phyloP scores from a whole-genome alignment of 176 grass and related monocot species.

The Eleusine indica region DNA sequence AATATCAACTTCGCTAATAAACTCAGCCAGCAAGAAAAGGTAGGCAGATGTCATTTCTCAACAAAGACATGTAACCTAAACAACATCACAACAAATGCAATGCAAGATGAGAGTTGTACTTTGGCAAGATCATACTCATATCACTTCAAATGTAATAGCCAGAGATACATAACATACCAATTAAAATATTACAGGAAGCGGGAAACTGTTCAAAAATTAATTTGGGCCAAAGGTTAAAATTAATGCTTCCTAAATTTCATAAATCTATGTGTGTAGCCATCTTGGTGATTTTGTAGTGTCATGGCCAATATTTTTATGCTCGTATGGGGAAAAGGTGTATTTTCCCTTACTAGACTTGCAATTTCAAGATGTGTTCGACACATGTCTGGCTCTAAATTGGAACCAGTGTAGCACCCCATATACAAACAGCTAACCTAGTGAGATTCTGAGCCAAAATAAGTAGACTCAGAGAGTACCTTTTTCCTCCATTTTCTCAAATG shows the following conservation, averaged over 20 bases:
- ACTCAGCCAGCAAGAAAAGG: slow-evolving; percentile 15
- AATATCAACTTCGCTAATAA: slow-evolving; percentile 12
- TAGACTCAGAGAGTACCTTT: slow-evolving; percentile 62
- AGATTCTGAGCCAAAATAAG: neutral
- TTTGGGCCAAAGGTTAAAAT: neutral
- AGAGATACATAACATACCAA: neutral
- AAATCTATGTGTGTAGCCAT: neutral
- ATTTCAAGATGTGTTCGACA: slow-evolving; percentile 8
- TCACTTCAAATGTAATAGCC: neutral
- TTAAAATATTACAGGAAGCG: neutral
- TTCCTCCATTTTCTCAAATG: slow-evolving; percentile 99
- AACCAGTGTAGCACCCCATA: neutral
- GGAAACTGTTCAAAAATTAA: neutral
- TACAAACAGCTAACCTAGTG: neutral
- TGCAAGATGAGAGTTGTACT: neutral
- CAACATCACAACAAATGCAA: neutral
- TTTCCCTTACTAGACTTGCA: neutral
- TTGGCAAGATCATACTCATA: neutral
- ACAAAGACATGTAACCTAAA: slow-evolving; percentile 23
- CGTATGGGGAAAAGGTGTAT: neutral
- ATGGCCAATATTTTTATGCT: neutral
- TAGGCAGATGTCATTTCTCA: slow-evolving; percentile 25
- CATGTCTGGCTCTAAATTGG: neutral
- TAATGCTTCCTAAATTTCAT: neutral
- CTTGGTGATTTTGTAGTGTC: neutral